Evolutionary conservation across 495 filamentous ascomycete species (phyloP), one percentile per base, ranked within the genome.

Genomic region (Penicillium parvum): DNA sequence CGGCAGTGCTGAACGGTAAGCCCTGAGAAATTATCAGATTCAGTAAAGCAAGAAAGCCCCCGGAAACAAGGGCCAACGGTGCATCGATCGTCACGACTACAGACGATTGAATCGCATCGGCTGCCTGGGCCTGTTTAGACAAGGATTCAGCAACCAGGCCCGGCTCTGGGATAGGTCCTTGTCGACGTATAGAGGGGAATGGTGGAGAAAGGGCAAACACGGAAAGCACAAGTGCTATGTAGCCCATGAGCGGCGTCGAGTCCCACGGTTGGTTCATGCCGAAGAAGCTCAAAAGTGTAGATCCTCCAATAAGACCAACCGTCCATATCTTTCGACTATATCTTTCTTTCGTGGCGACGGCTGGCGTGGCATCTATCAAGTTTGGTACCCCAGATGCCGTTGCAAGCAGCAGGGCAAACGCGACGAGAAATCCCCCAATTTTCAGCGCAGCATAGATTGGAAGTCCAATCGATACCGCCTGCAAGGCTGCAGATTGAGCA

Each of bases 361-460:
- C 44, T 3, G 50, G 27, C 14, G 41, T 26, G 7, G 28, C 7
- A 12, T 38, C 33, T 8, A 65, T 21, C n/a, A 68, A 7, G 17
- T 49, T 55, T 9, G 70, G 64, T 11, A 72, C 21, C 1, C 68
- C 66, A 18, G 73, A 66, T 19, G 71, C 69, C 3, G 67, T 42
- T 32, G 69, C 66, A 28, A 73, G 58, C 26, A 79, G 57, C 23
- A 82, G 47, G 3, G 71, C 43, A 21, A 81, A 64, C 6, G 73
- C 73, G 7, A 75, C 73, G 19, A 75, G 56, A 40, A 74, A 65
- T 5, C 73, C 78, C 16, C 80, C 79, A 14, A 82, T 55, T 25
- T 79, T 72, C 50, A 79, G 57, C 0, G 74, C 52, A 15, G 78
- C 76, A 46, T 78, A 81, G 43, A 79, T 73, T 0, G 80, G 80